phyloP scores from a whole-genome alignment of 2,329 filamentous ascomycete species.

The Elsinoe perseae region DNA sequence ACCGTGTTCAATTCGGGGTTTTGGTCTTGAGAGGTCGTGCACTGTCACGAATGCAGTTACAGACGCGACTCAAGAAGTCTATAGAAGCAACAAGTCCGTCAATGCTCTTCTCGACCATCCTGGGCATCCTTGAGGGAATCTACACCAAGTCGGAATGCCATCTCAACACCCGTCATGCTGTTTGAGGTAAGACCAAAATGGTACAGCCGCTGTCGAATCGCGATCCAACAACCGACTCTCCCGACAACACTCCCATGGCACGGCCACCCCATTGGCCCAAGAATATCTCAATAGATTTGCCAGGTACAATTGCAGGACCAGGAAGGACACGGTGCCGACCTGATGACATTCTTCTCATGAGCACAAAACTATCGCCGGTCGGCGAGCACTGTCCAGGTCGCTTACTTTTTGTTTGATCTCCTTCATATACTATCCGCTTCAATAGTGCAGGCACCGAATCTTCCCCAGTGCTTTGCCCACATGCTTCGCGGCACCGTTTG shows the following conservation, averaged over 20 bases:
- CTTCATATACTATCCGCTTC: not conserved
- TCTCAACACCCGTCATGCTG: not conserved
- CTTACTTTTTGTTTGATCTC: not conserved
- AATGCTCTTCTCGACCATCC: not conserved
- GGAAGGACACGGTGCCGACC: not conserved
- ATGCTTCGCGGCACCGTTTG: slow-evolving; percentile 13
- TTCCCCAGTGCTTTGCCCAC: not conserved
- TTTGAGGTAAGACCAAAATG: not conserved
- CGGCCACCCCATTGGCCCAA: slow-evolving; percentile 8
- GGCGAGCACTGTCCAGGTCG: slow-evolving; percentile 11
- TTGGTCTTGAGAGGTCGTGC: not conserved
- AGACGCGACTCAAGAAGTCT: not conserved
- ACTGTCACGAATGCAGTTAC: not conserved
- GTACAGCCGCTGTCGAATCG: not conserved
- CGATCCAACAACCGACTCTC: not conserved
- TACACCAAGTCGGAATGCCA: not conserved
- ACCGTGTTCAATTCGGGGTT: no score
- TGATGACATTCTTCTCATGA: not conserved
- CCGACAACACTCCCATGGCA: slow-evolving; percentile 10
- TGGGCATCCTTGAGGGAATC: not conserved
- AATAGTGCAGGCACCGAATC: not conserved
- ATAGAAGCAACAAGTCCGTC: not conserved
- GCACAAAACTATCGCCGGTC: not conserved
- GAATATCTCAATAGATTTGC: slow-evolving; percentile 9
- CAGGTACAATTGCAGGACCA: slow-evolving; percentile 7